These are phyloP conservation scores for Dentiscutata heterogama DNA, from an alignment of 371 early-diverging fungal genomes.

Conservation along the genomic window DNA sequence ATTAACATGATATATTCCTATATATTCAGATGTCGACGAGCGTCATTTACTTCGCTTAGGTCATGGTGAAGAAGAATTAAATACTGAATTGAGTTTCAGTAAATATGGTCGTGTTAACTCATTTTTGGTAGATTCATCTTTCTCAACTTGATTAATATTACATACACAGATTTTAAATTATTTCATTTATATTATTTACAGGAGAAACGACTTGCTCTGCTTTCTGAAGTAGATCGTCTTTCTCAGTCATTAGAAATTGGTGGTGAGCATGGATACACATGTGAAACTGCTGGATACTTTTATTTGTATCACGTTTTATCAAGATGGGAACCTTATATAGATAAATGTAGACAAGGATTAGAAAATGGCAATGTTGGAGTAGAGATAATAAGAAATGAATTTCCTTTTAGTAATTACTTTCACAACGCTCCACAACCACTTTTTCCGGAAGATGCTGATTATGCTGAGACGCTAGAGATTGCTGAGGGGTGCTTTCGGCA, in stretches of 20 bases:
- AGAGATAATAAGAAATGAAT: constrained; percentile 57
- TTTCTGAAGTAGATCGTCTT: constrained; percentile 81
- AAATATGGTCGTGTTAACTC: constrained; percentile 94
- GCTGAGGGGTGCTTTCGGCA: constrained; percentile 86
- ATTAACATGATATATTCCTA: too few species aligned
- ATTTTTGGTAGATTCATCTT: constrained; percentile 62
- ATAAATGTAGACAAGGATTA: constrained; percentile 44
- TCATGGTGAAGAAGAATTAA: constrained; percentile 93
- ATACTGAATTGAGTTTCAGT: constrained; percentile 82
- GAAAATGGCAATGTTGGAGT: constrained; percentile 10
- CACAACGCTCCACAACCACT: constrained; percentile 77
- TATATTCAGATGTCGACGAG: constrained; percentile 82
- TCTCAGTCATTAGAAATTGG: constrained; percentile 79
- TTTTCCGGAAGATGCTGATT: constrained; percentile 63
- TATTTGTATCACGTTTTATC: constrained; percentile 78
- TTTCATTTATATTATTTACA: constrained; percentile 4
- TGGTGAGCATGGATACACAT: constrained; percentile 90
- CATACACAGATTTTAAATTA: too few species aligned
- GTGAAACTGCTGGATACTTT: constrained; percentile 95
- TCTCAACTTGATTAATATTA: background rate
- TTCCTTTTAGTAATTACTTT: constrained; percentile 89
- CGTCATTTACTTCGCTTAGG: constrained; percentile 94
- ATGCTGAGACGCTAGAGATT: constrained; percentile 64
- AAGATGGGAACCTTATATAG: constrained; percentile 81
- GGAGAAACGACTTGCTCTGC: constrained; percentile 80